These are phyloP conservation scores for Funneliformis geosporum DNA, from an alignment of 192 early-diverging fungal species.

Conservation along the genomic window DNA sequence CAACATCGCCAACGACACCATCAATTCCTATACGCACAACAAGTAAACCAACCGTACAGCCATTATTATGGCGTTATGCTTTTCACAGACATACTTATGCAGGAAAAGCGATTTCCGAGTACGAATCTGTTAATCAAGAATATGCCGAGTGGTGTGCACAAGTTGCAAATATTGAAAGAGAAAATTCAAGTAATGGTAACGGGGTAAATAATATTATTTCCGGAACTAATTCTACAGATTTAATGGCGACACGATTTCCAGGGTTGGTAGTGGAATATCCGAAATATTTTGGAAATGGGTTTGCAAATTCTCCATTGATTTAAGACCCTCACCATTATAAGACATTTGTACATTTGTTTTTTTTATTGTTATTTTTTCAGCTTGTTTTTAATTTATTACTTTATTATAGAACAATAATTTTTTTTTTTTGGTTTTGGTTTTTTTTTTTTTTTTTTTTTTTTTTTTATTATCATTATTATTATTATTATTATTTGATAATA, in stretches of 20 bases:
- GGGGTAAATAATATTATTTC: background rate
- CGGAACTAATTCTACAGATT: background rate
- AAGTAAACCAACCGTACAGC: background rate
- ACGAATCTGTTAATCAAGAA: constrained; percentile 26
- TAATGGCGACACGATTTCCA: background rate
- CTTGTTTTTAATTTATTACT: background rate
- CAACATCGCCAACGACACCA: background rate
- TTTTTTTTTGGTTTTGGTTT: background rate
- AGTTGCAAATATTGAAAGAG: background rate
- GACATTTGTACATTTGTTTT: background rate
- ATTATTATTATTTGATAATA: background rate
- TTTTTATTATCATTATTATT: background rate
- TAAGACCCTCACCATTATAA: background rate
- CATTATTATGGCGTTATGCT: background rate
- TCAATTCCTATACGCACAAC: background rate
- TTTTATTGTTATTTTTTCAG: background rate
- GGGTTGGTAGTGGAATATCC: background rate
- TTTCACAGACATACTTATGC: constrained; percentile 14
- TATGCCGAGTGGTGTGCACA: constrained; percentile 25
- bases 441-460: background rate
- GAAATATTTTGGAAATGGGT: background rate
- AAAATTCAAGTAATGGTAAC: background rate
- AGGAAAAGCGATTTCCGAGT: constrained; percentile 17
- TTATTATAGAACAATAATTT: background rate
- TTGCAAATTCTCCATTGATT: background rate